phyloP scores from a whole-genome alignment of 2,329 filamentous ascomycete genomes.

The Coleophoma eucalyptorum region DNA sequence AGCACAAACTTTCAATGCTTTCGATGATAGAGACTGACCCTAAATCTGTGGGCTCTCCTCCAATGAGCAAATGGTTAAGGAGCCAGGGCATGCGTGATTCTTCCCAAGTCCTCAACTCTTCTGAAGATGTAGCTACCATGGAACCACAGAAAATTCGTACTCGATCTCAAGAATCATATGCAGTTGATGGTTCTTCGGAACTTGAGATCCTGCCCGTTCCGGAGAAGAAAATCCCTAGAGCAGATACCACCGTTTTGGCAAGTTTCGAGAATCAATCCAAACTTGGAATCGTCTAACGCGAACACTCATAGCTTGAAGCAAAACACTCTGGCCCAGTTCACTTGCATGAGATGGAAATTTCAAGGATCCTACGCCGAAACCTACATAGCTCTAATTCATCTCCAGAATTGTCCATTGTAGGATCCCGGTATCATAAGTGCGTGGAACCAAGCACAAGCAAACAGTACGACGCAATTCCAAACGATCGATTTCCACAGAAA shows the following conservation, averaged over 20 bases:
- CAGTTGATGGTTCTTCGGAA: constrained; percentile 19
- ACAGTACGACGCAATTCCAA: too few species aligned
- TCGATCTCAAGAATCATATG: constrained; percentile 18
- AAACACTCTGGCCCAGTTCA: constrained; percentile 11
- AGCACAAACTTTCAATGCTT: constrained; percentile 2
- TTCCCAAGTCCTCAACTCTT: constrained; percentile 9
- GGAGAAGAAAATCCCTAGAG: background rate
- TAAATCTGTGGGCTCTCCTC: constrained; percentile 2
- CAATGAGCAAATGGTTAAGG: constrained; percentile 15
- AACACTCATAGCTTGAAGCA: background rate
- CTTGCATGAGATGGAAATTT: constrained; percentile 26
- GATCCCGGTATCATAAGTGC: background rate
- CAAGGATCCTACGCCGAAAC: constrained; percentile 15
- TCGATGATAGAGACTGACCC: constrained; percentile 6
- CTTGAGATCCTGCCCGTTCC: constrained; percentile 12
- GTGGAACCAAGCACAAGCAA: too few species aligned
- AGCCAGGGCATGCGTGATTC: constrained; percentile 16
- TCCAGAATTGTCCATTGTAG: constrained; percentile 13
- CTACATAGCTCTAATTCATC: constrained; percentile 18
- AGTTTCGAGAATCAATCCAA: too few species aligned
- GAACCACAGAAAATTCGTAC: constrained; percentile 1
- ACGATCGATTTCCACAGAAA: too few species aligned
- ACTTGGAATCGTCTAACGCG: too few species aligned
- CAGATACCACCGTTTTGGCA: too few species aligned
- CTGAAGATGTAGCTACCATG: constrained; percentile 6